A percentile compares a stretch with the other conserved stretches of the same genome.
Conservation (phyloP, 257 asterid species). For the Prunella vulgaris region DNA sequence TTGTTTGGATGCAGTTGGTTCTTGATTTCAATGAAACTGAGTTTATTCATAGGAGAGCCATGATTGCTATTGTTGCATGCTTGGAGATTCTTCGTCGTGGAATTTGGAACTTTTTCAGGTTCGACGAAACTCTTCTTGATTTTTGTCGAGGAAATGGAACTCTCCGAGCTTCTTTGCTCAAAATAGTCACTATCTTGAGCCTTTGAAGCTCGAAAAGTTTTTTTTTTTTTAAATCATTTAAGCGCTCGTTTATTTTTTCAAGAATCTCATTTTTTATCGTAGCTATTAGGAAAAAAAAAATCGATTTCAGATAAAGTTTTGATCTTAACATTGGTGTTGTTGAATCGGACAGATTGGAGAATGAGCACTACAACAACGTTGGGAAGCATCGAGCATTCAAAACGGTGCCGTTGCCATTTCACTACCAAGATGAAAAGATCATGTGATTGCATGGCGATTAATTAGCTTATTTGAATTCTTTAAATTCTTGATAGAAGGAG, state of each 20-base stretch:
- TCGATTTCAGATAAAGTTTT: too few relatives aligned
- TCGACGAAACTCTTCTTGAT: background rate
- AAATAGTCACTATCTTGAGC: background rate
- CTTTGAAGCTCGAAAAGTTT: too few relatives aligned
- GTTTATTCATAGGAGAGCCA: conserved; percentile 52
- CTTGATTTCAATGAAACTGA: conserved; percentile 38
- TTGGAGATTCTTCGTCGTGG: conserved; percentile 84
- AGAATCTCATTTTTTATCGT: too few relatives aligned
- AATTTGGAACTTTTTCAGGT: conserved; percentile 96
- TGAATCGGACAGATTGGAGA: conserved; percentile 54
- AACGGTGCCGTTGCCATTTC: conserved; percentile 73
- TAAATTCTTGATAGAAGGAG: background rate
- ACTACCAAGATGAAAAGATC: conserved; percentile 55
- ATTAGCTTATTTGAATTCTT: conserved; percentile 11
- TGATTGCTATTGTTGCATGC: conserved; percentile 56
- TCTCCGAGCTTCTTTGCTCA: background rate
- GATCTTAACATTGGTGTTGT: background rate
- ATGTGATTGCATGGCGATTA: background rate
- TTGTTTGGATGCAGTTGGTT: conserved; percentile 90
- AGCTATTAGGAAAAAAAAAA: too few relatives aligned
- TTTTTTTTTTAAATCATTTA: too few relatives aligned
- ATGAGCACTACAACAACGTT: conserved; percentile 79
- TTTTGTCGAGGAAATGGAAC: background rate
- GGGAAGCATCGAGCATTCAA: conserved; percentile 72
- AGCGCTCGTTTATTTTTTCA: too few relatives aligned